Evolutionary conservation across 108 stramenopile genomes (phyloP).

Genomic region (Seminavis robusta): DNA sequence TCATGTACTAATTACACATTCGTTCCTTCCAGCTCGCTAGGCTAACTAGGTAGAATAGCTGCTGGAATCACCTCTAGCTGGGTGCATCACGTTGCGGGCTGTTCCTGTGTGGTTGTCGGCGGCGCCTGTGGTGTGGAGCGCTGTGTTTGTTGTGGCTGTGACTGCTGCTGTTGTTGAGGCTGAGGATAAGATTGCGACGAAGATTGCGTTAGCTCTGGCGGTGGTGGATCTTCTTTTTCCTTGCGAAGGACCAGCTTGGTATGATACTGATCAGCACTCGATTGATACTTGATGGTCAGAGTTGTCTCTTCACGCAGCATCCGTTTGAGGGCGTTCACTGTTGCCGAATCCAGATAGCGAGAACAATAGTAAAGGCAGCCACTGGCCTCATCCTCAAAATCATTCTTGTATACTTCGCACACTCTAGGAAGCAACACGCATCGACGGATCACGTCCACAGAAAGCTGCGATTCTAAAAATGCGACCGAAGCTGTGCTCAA

Average conservation of each 20-base stretch:
- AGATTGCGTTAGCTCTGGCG: too few relatives aligned
- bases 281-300: slow-evolving; percentile 24
- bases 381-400: slow-evolving; percentile 61
- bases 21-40: too few relatives aligned
- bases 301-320: slow-evolving; percentile 15
- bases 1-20: too few relatives aligned
- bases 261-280: slow-evolving; percentile 25
- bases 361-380: slow-evolving; percentile 50
- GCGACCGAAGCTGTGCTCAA: slow-evolving; percentile 44
- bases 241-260: slow-evolving; percentile 16
- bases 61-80: too few relatives aligned
- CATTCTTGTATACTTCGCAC: slow-evolving; percentile 76
- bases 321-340: slow-evolving; percentile 6
- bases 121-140: too few relatives aligned
- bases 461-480: slow-evolving; percentile 60
- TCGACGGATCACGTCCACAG: slow-evolving; percentile 54
- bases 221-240: too few relatives aligned
- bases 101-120: too few relatives aligned
- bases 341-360: slow-evolving; percentile 45
- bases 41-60: too few relatives aligned
- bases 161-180: too few relatives aligned
- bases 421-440: slow-evolving; percentile 73
- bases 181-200: too few relatives aligned
- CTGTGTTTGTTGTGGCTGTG: too few relatives aligned
- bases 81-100: too few relatives aligned